Evolutionary conservation across 176 grass and related monocot species (phyloP), one percentile per base, ranked within the genome.

Genomic region (Leersia perrieri): DNA sequence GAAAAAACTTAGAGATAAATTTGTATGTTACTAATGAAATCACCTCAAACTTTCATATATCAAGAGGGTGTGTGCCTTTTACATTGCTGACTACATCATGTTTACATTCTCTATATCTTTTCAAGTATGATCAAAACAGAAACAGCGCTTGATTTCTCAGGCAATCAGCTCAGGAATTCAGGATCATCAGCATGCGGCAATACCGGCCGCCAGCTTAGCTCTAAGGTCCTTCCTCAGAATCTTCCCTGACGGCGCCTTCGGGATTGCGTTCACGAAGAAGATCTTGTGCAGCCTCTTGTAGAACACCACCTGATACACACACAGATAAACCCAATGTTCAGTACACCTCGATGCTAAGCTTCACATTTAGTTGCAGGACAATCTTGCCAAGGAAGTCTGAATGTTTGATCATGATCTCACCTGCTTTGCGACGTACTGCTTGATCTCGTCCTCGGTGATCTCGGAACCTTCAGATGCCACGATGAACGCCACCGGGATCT

Each of bases 191-290:
- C 63, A 88, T 2, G 69, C 38, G 1, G 49, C 6, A 53, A 53
- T 53, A 33, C 80, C 68, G 32, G 64, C 72, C 0, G 87, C 92
- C 53, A 97, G 5, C 51, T 87, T 94, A 18, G 92, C 91, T 83
- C 91, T 76, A 3, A 97, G 68, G 39, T 97, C 91, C 87, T 97
- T 97, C 85, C 94, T 92, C 57, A 97, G 33, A 41, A 97, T 97
- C 68, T 97, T 97, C 32, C 94, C 94, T 0, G 94, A 90, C 39
- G 92, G 85, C 9, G 90, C 90, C 88, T 97, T 97, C 0, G 94
- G 94, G 61, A 97, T 94, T 9, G 80, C 40, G 1, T 88, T 80
- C 11, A 81, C 85, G 82, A 94, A 92, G 85, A 97, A 90, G 10
- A 94, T 79, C 84, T 85, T 92, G 30, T 81, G 70, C 51, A 97